Conservation (phyloP, 768 basidiomycete species). For the Amanita jacksonii region DNA sequence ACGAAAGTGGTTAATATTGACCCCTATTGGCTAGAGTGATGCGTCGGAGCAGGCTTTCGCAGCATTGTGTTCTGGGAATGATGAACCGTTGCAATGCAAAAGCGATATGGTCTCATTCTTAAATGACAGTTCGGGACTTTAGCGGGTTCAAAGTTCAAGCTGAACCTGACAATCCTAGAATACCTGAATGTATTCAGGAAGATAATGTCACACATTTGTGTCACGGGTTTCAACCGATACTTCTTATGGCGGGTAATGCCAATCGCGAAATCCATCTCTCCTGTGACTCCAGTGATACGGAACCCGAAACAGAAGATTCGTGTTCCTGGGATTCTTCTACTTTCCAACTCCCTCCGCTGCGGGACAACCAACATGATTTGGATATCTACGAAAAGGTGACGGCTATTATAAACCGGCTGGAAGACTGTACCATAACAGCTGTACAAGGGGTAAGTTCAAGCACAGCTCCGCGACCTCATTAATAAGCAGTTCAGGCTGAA, state of each 20-base stretch:
- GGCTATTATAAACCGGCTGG: neutral
- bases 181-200: too few relatives aligned
- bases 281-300: slow-evolving; percentile 37
- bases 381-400: neutral
- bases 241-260: neutral
- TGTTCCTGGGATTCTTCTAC: too few relatives aligned
- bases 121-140: slow-evolving; percentile 46
- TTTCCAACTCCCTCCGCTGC: neutral
- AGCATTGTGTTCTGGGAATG: slow-evolving; percentile 50
- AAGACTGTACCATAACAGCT: neutral
- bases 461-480: too few relatives aligned
- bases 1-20: neutral
- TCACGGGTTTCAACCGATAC: too few relatives aligned
- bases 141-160: slow-evolving; percentile 11
- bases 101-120: slow-evolving; percentile 49
- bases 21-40: slow-evolving; percentile 33
- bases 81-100: slow-evolving; percentile 40
- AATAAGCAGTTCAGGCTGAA: neutral
- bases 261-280: neutral
- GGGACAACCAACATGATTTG: neutral
- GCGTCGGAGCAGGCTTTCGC: slow-evolving; percentile 52
- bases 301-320: slow-evolving; percentile 36
- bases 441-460: slow-evolving; percentile 1
- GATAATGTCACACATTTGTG: slow-evolving; percentile 2
- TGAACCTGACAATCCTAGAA: too few relatives aligned